These are phyloP conservation scores for Umbelopsis sp. DNA, from an alignment of 192 early-diverging fungal genomes.

Conservation along the genomic window DNA sequence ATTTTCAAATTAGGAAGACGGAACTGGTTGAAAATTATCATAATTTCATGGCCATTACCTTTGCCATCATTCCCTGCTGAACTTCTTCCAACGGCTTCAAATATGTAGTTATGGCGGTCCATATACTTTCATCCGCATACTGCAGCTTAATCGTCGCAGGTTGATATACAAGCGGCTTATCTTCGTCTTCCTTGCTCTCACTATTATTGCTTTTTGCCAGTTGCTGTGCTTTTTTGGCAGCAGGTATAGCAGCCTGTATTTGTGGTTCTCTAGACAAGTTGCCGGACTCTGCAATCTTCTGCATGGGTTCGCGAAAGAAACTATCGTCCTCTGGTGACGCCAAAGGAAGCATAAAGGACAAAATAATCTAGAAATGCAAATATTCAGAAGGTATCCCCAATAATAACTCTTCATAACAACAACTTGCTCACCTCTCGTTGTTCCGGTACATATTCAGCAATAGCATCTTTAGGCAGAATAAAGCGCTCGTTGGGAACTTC, in stretches of 20 bases:
- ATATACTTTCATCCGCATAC: not conserved
- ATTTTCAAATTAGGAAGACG: not conserved
- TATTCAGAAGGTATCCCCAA: not conserved
- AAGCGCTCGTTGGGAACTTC: conserved; percentile 53
- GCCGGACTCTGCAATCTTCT: conserved; percentile 31
- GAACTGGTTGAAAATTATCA: not conserved
- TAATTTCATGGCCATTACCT: conserved; percentile 23
- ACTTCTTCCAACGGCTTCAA: conserved; percentile 17
- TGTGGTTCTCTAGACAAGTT: not conserved
- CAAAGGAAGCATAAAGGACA: conserved; percentile 38
- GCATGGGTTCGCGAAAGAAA: conserved; percentile 26
- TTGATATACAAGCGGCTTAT: not conserved
- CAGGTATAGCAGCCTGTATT: not conserved
- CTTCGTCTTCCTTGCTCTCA: not conserved
- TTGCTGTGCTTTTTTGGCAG: not conserved
- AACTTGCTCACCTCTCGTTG: conserved; percentile 19
- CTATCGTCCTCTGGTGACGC: not conserved
- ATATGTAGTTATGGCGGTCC: conserved; percentile 2
- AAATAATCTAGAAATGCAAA: conserved; percentile 25
- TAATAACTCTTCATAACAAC: not conserved
- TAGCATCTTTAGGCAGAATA: conserved; percentile 57
- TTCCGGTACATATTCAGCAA: conserved; percentile 41
- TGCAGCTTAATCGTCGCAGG: conserved; percentile 29
- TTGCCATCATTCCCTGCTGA: conserved; percentile 15
- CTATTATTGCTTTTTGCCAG: not conserved